phyloP scores from a whole-genome alignment of 139 green algal species.

The Limnomonas spitsbergensis region DNA sequence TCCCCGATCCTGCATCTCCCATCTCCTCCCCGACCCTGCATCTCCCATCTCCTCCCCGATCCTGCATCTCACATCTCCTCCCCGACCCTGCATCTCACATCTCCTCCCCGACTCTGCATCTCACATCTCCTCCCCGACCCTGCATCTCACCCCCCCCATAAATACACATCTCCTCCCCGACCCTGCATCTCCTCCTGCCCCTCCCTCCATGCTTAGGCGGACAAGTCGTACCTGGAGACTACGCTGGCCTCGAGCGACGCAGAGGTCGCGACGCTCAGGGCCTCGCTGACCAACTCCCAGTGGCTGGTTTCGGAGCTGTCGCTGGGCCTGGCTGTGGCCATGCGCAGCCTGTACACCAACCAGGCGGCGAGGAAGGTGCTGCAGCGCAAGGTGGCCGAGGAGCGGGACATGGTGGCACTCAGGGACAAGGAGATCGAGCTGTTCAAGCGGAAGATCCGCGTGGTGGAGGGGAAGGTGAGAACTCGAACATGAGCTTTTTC shows the following conservation, averaged over 20 bases:
- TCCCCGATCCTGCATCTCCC: no score
- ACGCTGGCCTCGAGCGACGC: neutral
- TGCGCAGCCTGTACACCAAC: neutral
- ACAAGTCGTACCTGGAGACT: neutral
- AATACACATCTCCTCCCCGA: no score
- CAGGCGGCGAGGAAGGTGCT: neutral
- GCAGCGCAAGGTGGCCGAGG: neutral
- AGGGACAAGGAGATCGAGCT: neutral
- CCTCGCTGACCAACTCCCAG: neutral
- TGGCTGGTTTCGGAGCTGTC: neutral
- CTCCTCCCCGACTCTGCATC: no score
- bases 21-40: no score
- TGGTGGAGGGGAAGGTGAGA: slow-evolving; percentile 7
- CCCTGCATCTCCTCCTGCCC: neutral
- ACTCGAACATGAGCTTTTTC: no score
- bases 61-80: no score
- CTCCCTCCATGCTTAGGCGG: neutral
- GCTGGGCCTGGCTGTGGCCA: neutral
- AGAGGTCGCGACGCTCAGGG: neutral
- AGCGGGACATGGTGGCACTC: neutral
- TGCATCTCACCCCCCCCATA: no score
- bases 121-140: no score
- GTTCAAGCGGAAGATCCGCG: neutral
- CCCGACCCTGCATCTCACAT: no score
- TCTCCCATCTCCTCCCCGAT: no score